A percentile compares a stretch with the other conserved stretches of the same genome.
Conservation (phyloP, 2,329 filamentous ascomycete species). For the Westerdykella sp. region DNA sequence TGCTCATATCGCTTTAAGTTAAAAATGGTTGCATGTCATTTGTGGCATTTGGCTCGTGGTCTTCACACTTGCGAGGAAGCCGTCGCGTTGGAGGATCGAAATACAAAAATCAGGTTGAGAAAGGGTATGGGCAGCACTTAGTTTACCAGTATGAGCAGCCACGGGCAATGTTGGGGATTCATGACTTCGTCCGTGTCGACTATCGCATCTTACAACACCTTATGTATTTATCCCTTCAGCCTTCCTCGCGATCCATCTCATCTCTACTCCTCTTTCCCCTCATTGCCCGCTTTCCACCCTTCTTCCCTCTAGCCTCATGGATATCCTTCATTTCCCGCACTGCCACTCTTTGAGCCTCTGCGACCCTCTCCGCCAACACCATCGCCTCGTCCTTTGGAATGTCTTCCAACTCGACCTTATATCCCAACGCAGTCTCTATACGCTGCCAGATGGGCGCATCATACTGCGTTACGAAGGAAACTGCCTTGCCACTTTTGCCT, state of each 20-base stretch:
- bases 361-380: constrained; percentile 69
- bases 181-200: too few species aligned
- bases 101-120: too few species aligned
- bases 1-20: too few species aligned
- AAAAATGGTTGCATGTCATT: too few species aligned
- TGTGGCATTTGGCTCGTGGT: too few species aligned
- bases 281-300: constrained; percentile 50
- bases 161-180: too few species aligned
- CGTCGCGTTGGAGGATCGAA: too few species aligned
- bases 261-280: constrained; percentile 49
- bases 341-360: constrained; percentile 76
- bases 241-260: constrained; percentile 72
- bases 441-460: constrained; percentile 74
- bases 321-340: constrained; percentile 75
- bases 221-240: constrained; percentile 38
- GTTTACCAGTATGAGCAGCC: too few species aligned
- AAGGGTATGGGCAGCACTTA: too few species aligned
- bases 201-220: neutral
- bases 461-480: constrained; percentile 80
- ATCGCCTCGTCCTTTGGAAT: constrained; percentile 77
- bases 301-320: constrained; percentile 58
- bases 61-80: too few species aligned
- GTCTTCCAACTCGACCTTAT: constrained; percentile 64
- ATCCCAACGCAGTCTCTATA: constrained; percentile 76
- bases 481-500: constrained; percentile 74